phyloP scores from a whole-genome alignment of 192 early-diverging fungal species.

The Podila clonocystis region DNA sequence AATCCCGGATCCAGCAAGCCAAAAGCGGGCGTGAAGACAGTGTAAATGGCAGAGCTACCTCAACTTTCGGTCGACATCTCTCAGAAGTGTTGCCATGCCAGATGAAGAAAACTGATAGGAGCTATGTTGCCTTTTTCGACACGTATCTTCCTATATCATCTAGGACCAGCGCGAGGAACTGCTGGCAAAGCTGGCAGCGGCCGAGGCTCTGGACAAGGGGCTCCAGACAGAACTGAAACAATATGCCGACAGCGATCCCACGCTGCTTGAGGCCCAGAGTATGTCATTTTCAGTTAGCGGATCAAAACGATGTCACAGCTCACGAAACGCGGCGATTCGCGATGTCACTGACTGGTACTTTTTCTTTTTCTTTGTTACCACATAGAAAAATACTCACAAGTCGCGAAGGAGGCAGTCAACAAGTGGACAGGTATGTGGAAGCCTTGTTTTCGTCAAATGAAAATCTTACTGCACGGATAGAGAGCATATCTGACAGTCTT shows the following conservation, averaged over 20 bases:
- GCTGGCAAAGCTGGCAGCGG: conserved; percentile 60
- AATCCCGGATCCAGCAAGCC: conserved; percentile 57
- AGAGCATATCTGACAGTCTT: neutral
- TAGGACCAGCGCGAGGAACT: conserved; percentile 69
- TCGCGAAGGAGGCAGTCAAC: conserved; percentile 80
- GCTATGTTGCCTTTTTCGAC: neutral
- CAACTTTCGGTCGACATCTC: neutral
- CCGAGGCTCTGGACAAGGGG: conserved; percentile 51
- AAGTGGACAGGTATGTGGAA: conserved; percentile 79
- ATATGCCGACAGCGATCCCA: conserved; percentile 84
- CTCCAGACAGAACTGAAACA: conserved; percentile 67
- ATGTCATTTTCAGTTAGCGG: conserved; percentile 4
- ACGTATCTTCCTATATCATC: neutral
- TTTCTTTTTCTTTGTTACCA: neutral
- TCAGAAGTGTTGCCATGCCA: neutral
- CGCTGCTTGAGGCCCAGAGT: conserved; percentile 72
- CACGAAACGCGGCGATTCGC: neutral
- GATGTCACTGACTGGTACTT: neutral
- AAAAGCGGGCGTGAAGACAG: conserved; percentile 71
- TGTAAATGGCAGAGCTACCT: conserved; percentile 43
- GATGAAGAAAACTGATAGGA: neutral
- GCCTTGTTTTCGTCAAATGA: neutral
- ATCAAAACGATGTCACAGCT: neutral
- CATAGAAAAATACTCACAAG: conserved; percentile 65
- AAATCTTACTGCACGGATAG: neutral